phyloP scores from a whole-genome alignment of 169 alveolate genomes.

The Plasmodium vivax region DNA sequence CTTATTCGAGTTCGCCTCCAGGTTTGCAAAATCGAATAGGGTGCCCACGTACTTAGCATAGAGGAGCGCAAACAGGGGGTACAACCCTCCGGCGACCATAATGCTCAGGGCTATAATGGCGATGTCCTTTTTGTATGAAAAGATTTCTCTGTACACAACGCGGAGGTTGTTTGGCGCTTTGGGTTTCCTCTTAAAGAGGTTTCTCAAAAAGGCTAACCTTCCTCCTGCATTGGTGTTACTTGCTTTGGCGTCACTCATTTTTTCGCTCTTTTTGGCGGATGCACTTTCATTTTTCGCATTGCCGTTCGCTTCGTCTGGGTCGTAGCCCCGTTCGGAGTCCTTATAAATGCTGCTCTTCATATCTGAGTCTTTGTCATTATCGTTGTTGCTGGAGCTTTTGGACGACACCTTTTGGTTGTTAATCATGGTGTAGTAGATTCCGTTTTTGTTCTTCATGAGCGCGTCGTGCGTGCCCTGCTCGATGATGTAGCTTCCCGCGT shows the following conservation, averaged over 20 bases:
- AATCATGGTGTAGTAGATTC: conserved; percentile 77
- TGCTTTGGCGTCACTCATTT: background rate
- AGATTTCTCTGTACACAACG: conserved; percentile 56
- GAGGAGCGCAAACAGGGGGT: conserved; percentile 59
- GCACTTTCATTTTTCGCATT: background rate
- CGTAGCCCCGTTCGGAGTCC: conserved; percentile 12
- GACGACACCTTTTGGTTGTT: conserved; percentile 50
- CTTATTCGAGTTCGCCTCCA: conserved; percentile 25
- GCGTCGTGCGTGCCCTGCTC: conserved; percentile 83
- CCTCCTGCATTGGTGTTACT: background rate
- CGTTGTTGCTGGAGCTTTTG: background rate
- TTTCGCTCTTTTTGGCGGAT: background rate
- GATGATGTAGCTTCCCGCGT: conserved; percentile 42
- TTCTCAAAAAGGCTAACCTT: conserved; percentile 20
- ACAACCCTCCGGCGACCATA: conserved; percentile 71
- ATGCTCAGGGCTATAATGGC: conserved; percentile 13
- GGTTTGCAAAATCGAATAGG: conserved; percentile 36
- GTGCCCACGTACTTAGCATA: conserved; percentile 51
- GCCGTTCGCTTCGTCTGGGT: background rate
- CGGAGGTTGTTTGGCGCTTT: conserved; percentile 27
- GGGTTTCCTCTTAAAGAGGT: conserved; percentile 19
- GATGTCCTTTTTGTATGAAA: conserved; percentile 41
- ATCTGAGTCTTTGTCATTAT: conserved; percentile 16
- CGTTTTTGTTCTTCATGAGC: conserved; percentile 77
- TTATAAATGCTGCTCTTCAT: conserved; percentile 44